Evolutionary conservation across 371 early-diverging fungal species (phyloP).

Genomic region (Apophysomyces trapeziformis): DNA sequence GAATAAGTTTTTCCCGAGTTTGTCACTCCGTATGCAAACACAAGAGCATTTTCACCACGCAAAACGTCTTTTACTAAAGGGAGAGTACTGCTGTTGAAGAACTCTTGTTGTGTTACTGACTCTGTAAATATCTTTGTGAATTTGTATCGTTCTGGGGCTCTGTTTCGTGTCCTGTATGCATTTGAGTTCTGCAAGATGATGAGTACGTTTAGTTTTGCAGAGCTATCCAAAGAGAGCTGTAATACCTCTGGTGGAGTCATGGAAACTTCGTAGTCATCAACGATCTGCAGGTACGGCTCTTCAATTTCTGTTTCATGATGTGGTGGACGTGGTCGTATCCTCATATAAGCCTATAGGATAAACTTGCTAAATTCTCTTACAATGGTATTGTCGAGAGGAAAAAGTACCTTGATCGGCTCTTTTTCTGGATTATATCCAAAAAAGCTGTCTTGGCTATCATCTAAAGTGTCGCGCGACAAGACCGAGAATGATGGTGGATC

Average conservation of each 20-base stretch:
- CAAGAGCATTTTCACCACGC: conserved; percentile 64
- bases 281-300: conserved; percentile 52
- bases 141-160: conserved; percentile 59
- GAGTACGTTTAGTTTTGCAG: neutral
- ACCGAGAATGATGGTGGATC: neutral
- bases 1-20: conserved; percentile 86
- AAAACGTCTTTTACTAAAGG: conserved; percentile 58
- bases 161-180: conserved; percentile 47
- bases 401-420: conserved; percentile 29
- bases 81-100: conserved; percentile 65
- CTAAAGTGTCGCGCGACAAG: neutral
- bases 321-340: conserved; percentile 40
- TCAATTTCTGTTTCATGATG: conserved; percentile 18
- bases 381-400: no score
- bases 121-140: conserved; percentile 70
- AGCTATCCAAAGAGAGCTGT: neutral
- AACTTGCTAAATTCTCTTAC: neutral
- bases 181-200: conserved; percentile 28
- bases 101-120: conserved; percentile 48
- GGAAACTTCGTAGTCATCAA: conserved; percentile 45
- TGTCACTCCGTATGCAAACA: conserved; percentile 81
- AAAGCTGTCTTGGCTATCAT: conserved; percentile 21
- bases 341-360: conserved; percentile 45
- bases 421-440: conserved; percentile 33
- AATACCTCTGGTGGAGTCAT: conserved; percentile 55